These are phyloP conservation scores for Steccherinum ochraceum DNA, from an alignment of 768 basidiomycete genomes.

Conservation along the genomic window DNA sequence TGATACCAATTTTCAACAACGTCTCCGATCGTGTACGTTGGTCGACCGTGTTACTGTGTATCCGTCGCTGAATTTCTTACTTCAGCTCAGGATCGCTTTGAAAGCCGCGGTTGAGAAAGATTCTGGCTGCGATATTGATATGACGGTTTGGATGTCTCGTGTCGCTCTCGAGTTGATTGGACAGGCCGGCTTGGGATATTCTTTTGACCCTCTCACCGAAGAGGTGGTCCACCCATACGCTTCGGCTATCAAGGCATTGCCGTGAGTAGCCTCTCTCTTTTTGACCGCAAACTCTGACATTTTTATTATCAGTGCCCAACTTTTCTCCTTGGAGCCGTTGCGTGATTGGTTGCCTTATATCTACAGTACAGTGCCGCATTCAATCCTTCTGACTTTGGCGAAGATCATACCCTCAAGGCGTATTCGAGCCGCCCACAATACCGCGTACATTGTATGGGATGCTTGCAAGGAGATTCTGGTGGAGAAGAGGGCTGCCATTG, in stretches of 20 bases:
- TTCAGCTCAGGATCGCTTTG: neutral
- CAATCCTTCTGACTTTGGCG: conserved; percentile 25
- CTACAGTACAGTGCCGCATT: conserved; percentile 21
- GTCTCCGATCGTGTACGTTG: conserved; percentile 9
- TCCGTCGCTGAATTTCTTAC: neutral
- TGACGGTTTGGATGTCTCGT: conserved; percentile 4
- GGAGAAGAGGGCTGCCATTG: conserved; percentile 30
- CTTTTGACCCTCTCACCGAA: conserved; percentile 4
- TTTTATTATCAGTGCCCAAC: conserved; percentile 4
- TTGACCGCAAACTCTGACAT: neutral
- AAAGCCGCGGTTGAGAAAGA: neutral
- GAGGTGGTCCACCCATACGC: conserved; percentile 8
- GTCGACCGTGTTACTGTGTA: no score
- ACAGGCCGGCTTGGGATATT: conserved; percentile 6
- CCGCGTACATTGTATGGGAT: conserved; percentile 27
- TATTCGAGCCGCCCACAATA: conserved; percentile 25
- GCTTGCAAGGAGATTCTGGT: conserved; percentile 30
- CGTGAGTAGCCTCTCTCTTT: conserved; percentile 6
- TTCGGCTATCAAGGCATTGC: conserved; percentile 14
- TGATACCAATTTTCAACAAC: conserved; percentile 13
- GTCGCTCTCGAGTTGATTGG: conserved; percentile 4
- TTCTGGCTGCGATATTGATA: conserved; percentile 1
- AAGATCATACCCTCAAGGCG: conserved; percentile 25
- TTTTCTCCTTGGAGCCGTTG: neutral
- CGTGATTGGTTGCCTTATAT: conserved; percentile 8